Percentiles rank a stretch among this genome's conserved stretches.
These are phyloP conservation scores for Phytopythium helicoides DNA, from an alignment of 352 stramenopile species.

Conservation along the genomic window DNA sequence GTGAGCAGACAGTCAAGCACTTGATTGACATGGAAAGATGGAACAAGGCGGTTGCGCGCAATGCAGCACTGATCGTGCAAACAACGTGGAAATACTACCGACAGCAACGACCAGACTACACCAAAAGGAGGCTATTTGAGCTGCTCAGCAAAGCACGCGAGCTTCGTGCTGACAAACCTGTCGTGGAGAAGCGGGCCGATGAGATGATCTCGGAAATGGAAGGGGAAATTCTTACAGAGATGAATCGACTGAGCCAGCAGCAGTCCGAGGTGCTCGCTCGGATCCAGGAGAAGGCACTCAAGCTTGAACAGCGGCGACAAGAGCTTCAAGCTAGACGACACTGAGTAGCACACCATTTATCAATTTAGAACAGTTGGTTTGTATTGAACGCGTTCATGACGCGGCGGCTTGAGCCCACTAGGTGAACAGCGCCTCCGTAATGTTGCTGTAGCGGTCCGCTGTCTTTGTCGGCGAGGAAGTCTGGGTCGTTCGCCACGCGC, in stretches of 20 bases:
- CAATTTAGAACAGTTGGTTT: no score
- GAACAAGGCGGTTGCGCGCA: conserved; percentile 42
- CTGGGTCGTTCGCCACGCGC: conserved; percentile 45
- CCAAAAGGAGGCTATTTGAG: conserved; percentile 21
- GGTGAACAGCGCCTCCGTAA: conserved; percentile 41
- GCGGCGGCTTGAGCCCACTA: conserved; percentile 12
- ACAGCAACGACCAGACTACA: not conserved
- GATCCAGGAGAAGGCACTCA: conserved; percentile 38
- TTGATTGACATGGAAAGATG: conserved; percentile 63
- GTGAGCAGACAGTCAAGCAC: conserved; percentile 60
- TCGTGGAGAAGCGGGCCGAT: conserved; percentile 33
- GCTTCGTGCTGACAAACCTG: conserved; percentile 29
- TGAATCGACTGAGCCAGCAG: conserved; percentile 34
- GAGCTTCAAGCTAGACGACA: no score
- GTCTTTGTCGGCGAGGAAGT: conserved; percentile 46
- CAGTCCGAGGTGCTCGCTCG: conserved; percentile 30
- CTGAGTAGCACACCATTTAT: no score
- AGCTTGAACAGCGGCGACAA: conserved; percentile 12
- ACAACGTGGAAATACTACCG: conserved; percentile 31
- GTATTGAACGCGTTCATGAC: no score
- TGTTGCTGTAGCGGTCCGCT: conserved; percentile 55
- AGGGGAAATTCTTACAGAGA: conserved; percentile 22
- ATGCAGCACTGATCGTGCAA: conserved; percentile 45
- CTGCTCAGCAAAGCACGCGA: conserved; percentile 23
- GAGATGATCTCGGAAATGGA: conserved; percentile 51